A percentile compares a stretch with the other conserved stretches of the same genome.
These are phyloP conservation scores for Naganishia vaughanmartiniae DNA, from an alignment of 768 basidiomycete species.

Conservation along the genomic window DNA sequence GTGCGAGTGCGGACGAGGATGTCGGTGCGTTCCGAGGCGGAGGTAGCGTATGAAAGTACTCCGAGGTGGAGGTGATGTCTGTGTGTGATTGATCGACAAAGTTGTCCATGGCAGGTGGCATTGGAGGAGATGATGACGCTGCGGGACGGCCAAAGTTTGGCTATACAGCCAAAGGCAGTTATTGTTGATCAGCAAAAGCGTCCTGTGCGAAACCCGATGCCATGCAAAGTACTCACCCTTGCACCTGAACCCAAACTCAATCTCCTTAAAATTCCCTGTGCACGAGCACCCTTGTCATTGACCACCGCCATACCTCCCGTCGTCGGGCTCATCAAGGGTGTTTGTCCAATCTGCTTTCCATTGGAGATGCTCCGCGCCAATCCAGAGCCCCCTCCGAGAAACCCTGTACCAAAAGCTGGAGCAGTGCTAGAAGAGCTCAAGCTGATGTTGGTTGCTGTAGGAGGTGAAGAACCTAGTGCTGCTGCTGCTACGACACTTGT, in stretches of 20 bases:
- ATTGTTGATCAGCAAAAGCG: background rate
- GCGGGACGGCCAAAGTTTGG: slow-evolving; percentile 16
- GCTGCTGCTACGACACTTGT: slow-evolving; percentile 19
- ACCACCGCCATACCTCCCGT: background rate
- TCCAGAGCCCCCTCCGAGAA: slow-evolving; percentile 7
- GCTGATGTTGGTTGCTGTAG: slow-evolving; percentile 6
- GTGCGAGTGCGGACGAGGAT: slow-evolving; percentile 1
- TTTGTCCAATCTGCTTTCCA: slow-evolving; percentile 18
- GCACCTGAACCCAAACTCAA: slow-evolving; percentile 15
- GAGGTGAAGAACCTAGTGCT: slow-evolving; percentile 17
- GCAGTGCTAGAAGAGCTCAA: slow-evolving; percentile 3
- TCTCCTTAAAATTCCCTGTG: slow-evolving; percentile 10
- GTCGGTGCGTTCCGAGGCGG: background rate
- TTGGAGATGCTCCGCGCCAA: slow-evolving; percentile 15
- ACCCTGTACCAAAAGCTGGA: slow-evolving; percentile 2
- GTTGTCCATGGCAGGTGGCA: slow-evolving; percentile 15
- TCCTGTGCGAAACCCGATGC: background rate
- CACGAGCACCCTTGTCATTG: slow-evolving; percentile 3
- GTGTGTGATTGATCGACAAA: slow-evolving; percentile 11
- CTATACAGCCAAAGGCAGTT: background rate
- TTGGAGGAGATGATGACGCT: background rate
- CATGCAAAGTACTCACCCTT: background rate
- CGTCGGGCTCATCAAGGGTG: slow-evolving; percentile 19
- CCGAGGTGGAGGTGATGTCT: slow-evolving; percentile 6
- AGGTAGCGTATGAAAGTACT: background rate